Base-by-base conservation (phyloP, 768 basidiomycete species). In the Lactarius pseudohatsudake region DNA sequence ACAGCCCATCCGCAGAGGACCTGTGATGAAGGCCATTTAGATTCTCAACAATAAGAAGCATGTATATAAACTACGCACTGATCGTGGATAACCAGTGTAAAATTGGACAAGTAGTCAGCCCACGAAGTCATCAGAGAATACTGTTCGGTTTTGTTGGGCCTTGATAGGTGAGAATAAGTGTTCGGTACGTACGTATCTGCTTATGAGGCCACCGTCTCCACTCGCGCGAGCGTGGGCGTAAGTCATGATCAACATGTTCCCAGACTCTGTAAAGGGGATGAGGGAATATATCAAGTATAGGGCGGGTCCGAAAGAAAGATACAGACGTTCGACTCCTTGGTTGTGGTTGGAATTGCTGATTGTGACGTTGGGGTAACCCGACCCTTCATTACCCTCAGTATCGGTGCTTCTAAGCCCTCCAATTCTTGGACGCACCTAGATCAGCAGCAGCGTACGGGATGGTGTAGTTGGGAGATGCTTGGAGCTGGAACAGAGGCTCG, bases 61-160 rank as follows among this genome's bases (percentile, higher is more conserved):
- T 80, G 82, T n/a, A 81, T 79, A 70, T 84, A 84, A 70, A 83
- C 80, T 65, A 71, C 76, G 56, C 75, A 69, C 73, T 88, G 86
- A 70, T 82, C 78, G 20, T 80, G 79, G 1, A 85, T 86, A 56
- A 85, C 80, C 28, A 83, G 76, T 1, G 84, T 78, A 61, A 82
- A 72, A 9, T 62, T 63, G 53, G 70, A 64, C n/a, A 78, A 66
- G 68, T 70, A 78, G 15, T 74, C 55, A 10, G 76, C 75, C 76
- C 77, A 78, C 34, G 70, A 68, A 41, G 74, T 71, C 41, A 78
- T 62, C n/a, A 76, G 61, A 28, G 54, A 40, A 65, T 73, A 73
- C 74, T 76, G 62, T 28, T 40, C 41, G 54, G 32, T 26, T 34
- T 28, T 15, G n/a, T 64, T 11, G 62, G 43, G 32, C 7, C 3